phyloP scores from a whole-genome alignment of 2,329 filamentous ascomycete species.

The Claviceps sp. region DNA sequence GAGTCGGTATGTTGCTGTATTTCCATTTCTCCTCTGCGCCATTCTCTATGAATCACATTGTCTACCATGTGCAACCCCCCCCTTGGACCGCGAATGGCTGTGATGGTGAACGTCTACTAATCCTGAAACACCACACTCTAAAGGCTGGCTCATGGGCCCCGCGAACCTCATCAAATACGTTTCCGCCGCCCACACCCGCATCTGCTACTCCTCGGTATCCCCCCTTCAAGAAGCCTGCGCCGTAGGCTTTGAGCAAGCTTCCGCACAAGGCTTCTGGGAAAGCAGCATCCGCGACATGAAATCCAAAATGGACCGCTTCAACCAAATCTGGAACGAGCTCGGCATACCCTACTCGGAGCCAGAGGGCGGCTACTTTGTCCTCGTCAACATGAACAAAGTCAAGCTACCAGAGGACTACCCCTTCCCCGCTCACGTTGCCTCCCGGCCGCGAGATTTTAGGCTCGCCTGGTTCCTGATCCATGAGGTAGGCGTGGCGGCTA shows the following conservation, averaged over 20 bases:
- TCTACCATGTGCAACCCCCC: background rate
- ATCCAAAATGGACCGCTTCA: slow-evolving; percentile 76
- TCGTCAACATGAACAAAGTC: slow-evolving; percentile 86
- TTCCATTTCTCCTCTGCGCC: background rate
- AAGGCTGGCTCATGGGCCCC: slow-evolving; percentile 81
- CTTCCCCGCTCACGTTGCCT: slow-evolving; percentile 80
- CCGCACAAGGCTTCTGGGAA: slow-evolving; percentile 77
- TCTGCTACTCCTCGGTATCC: slow-evolving; percentile 89
- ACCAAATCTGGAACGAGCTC: slow-evolving; percentile 64
- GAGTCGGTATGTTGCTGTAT: slow-evolving; percentile 44
- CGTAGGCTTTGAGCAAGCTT: slow-evolving; percentile 86
- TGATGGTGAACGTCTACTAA: too few species aligned
- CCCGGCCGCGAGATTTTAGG: slow-evolving; percentile 83
- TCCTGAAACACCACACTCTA: too few species aligned
- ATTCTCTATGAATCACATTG: background rate
- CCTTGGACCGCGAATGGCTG: too few species aligned
- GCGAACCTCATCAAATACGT: slow-evolving; percentile 84
- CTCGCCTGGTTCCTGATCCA: slow-evolving; percentile 94
- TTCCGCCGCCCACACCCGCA: slow-evolving; percentile 82
- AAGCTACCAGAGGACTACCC: slow-evolving; percentile 70
- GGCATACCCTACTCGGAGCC: slow-evolving; percentile 75
- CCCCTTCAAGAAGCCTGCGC: slow-evolving; percentile 90
- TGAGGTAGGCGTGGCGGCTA: slow-evolving; percentile 88
- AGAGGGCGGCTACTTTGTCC: slow-evolving; percentile 93
- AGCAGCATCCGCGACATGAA: slow-evolving; percentile 77